Percentiles rank a stretch among this genome's conserved stretches.
phyloP scores from a whole-genome alignment of 148 eudicot species.

The Chenopodium berlandieri region DNA sequence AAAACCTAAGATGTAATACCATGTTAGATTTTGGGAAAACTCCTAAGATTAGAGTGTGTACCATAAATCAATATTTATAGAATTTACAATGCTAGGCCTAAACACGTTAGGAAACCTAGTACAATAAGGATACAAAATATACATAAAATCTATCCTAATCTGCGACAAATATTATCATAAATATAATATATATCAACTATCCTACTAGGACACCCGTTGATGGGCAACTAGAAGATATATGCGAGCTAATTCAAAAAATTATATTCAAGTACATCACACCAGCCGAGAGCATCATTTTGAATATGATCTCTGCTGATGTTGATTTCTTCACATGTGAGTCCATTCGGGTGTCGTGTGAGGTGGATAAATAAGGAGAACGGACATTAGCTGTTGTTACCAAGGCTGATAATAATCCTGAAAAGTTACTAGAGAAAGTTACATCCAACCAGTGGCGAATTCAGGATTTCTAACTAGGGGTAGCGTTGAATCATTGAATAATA shows the following conservation, averaged over 20 bases:
- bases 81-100: no score
- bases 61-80: no score
- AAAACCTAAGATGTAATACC: no score
- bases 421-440: constrained; percentile 31
- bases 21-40: no score
- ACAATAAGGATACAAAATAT: no score
- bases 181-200: no score
- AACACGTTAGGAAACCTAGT: no score
- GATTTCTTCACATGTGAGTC: constrained; percentile 34
- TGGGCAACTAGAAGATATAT: constrained; percentile 29
- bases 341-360: constrained; percentile 32
- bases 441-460: neutral
- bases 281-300: constrained; percentile 28
- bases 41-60: no score
- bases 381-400: constrained; percentile 36
- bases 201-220: constrained; percentile 24
- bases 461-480: no score
- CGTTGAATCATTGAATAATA: no score
- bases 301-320: constrained; percentile 32
- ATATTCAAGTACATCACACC: constrained; percentile 32
- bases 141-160: no score
- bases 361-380: constrained; percentile 29
- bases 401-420: constrained; percentile 30
- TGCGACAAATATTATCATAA: no score
- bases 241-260: constrained; percentile 22